Conservation (phyloP, 2,329 filamentous ascomycete genomes). For the Nannizziopsis arthrosporioides region DNA sequence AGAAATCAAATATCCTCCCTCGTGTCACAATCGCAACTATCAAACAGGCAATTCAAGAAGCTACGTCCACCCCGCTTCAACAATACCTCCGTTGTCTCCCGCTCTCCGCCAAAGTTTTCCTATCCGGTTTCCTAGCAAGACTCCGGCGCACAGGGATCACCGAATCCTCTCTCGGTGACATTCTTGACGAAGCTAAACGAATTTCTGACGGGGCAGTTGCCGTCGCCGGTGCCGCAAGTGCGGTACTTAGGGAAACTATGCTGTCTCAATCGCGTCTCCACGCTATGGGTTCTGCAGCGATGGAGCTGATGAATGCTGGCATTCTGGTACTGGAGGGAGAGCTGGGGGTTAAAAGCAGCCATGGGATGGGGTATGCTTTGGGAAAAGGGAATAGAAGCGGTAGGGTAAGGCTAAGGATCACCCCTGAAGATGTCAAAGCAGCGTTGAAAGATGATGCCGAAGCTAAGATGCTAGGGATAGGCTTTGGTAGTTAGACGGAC, state of each 20-base stretch:
- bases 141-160: slow-evolving; percentile 71
- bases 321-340: slow-evolving; percentile 65
- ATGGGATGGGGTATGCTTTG: slow-evolving; percentile 37
- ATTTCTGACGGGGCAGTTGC: slow-evolving; percentile 41
- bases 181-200: slow-evolving; percentile 71
- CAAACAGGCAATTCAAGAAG: slow-evolving; percentile 88
- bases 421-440: slow-evolving; percentile 80
- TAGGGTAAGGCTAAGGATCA: slow-evolving; percentile 72
- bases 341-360: slow-evolving; percentile 20
- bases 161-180: slow-evolving; percentile 79
- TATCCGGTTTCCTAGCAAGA: slow-evolving; percentile 68
- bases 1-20: slow-evolving; percentile 25
- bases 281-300: slow-evolving; percentile 59
- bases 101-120: slow-evolving; percentile 69
- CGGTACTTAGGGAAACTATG: slow-evolving; percentile 51
- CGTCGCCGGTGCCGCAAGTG: slow-evolving; percentile 41
- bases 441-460: slow-evolving; percentile 82
- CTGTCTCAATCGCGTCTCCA: slow-evolving; percentile 39
- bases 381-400: slow-evolving; percentile 70
- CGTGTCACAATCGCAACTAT: slow-evolving; percentile 86
- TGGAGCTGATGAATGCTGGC: slow-evolving; percentile 76
- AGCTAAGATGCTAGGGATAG: slow-evolving; percentile 64
- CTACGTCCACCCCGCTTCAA: slow-evolving; percentile 82
- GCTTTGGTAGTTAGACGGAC: slow-evolving; percentile 22
- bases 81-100: slow-evolving; percentile 76